Percentiles rank a stretch among this genome's conserved stretches.
These are phyloP conservation scores for Ogataea saltuana DNA, from an alignment of 805 yeast genomes.

Conservation along the genomic window DNA sequence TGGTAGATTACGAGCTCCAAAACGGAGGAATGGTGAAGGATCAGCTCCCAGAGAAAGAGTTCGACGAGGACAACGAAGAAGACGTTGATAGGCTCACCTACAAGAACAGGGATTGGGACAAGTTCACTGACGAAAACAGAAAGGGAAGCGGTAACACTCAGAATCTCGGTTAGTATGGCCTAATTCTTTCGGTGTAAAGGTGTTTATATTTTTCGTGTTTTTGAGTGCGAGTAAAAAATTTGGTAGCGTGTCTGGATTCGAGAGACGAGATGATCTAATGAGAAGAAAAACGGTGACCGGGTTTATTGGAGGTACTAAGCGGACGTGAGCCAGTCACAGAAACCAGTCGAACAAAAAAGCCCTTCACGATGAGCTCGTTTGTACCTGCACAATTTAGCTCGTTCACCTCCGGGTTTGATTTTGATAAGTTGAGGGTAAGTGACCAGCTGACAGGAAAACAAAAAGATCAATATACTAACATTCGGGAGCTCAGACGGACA, in stretches of 20 bases:
- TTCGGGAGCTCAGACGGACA: constrained; percentile 29
- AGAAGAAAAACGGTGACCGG: background rate
- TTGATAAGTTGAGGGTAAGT: constrained; percentile 35
- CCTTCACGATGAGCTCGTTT: constrained; percentile 34
- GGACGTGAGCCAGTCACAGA: too few relatives aligned
- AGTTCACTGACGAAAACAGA: constrained; percentile 81
- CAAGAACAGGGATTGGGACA: constrained; percentile 88
- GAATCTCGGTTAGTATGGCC: constrained; percentile 50
- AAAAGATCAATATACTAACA: background rate
- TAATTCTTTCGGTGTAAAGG: background rate
- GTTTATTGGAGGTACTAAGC: background rate
- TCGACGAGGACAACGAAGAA: constrained; percentile 63
- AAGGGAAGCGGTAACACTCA: constrained; percentile 88
- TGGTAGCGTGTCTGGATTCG: constrained; percentile 3
- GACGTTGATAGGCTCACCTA: constrained; percentile 66
- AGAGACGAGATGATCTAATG: constrained; percentile 1
- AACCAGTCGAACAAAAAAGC: constrained; percentile 2
- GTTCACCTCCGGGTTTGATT: constrained; percentile 35
- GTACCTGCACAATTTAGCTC: constrained; percentile 40
- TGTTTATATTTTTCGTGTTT: background rate
- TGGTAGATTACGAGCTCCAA: constrained; percentile 78
- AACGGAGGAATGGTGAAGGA: constrained; percentile 76
- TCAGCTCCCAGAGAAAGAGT: constrained; percentile 43
- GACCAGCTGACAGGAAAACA: background rate
- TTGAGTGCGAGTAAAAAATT: constrained; percentile 1